Evolutionary conservation across 208 protist species (phyloP).

Genomic region (Acanthamoeba healyi): DNA sequence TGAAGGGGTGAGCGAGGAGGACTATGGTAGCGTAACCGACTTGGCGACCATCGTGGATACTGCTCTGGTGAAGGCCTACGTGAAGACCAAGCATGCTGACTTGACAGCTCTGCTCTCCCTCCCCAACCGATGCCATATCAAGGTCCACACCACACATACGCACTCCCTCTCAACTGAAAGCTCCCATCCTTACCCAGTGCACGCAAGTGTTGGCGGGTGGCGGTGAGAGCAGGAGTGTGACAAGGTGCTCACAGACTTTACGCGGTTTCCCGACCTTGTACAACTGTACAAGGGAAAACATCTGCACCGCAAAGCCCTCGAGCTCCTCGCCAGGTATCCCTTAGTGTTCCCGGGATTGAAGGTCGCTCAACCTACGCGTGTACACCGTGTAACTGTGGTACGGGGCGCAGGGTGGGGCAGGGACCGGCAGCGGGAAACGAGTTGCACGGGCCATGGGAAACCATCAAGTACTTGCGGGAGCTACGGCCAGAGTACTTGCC

Average conservation of each 20-base stretch:
- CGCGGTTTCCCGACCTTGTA: slow-evolving; percentile 77
- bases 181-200: too few relatives aligned
- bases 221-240: background rate
- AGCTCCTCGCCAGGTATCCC: slow-evolving; percentile 74
- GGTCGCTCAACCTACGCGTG: background rate
- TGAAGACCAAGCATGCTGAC: slow-evolving; percentile 64
- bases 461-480: slow-evolving; percentile 78
- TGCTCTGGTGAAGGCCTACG: slow-evolving; percentile 81
- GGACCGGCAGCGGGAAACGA: background rate
- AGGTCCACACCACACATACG: background rate
- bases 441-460: slow-evolving; percentile 47
- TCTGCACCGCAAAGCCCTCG: slow-evolving; percentile 84
- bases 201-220: background rate
- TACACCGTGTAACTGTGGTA: background rate
- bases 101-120: background rate
- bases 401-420: background rate
- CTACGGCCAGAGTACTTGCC: slow-evolving; percentile 76
- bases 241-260: slow-evolving; percentile 34
- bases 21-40: slow-evolving; percentile 62
- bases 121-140: slow-evolving; percentile 46
- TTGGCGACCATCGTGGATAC: slow-evolving; percentile 80
- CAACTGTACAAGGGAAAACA: slow-evolving; percentile 83
- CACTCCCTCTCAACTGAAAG: too few relatives aligned
- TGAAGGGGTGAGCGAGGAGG: slow-evolving; percentile 13
- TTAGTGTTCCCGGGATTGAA: background rate